Percentiles rank a stretch among this genome's conserved stretches.
These are phyloP conservation scores for Didymella keratinophila DNA, from an alignment of 2,329 filamentous ascomycete species.

Conservation along the genomic window DNA sequence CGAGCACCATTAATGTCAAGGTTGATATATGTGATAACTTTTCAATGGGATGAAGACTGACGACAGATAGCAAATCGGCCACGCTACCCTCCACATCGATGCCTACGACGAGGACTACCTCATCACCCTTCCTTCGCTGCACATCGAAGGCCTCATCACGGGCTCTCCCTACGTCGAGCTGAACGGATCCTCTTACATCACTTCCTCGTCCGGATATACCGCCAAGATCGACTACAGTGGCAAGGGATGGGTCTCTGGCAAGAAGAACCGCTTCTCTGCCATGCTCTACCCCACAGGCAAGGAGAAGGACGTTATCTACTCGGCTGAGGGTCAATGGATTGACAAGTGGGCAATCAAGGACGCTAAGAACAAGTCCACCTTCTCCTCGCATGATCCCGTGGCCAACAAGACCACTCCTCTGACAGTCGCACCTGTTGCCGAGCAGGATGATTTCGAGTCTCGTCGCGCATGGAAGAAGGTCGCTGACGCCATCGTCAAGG, in stretches of 20 bases:
- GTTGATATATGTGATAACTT: constrained; percentile 21
- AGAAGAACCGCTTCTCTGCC: constrained; percentile 90
- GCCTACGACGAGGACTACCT: constrained; percentile 76
- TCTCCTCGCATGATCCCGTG: constrained; percentile 58
- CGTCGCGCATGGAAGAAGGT: constrained; percentile 89
- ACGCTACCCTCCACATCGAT: constrained; percentile 81
- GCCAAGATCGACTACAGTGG: constrained; percentile 92
- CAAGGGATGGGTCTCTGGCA: constrained; percentile 92
- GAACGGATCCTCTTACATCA: constrained; percentile 83
- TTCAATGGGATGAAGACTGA: not conserved
- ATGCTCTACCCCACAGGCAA: constrained; percentile 72
- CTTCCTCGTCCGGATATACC: constrained; percentile 84
- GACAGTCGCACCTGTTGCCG: constrained; percentile 72
- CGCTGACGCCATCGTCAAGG: constrained; percentile 77
- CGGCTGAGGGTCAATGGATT: constrained; percentile 89
- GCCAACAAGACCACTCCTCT: constrained; percentile 68
- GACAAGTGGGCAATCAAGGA: constrained; percentile 81
- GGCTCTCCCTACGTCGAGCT: constrained; percentile 90
- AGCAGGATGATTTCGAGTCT: constrained; percentile 87
- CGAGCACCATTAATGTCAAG: constrained; percentile 91
- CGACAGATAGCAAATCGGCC: constrained; percentile 73
- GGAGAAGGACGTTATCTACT: constrained; percentile 80
- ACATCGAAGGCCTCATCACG: constrained; percentile 92
- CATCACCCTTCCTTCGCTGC: constrained; percentile 88
- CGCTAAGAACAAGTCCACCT: constrained; percentile 57